phyloP scores from a whole-genome alignment of 2,329 filamentous ascomycete genomes.

The Furcasterigmium sp. region DNA sequence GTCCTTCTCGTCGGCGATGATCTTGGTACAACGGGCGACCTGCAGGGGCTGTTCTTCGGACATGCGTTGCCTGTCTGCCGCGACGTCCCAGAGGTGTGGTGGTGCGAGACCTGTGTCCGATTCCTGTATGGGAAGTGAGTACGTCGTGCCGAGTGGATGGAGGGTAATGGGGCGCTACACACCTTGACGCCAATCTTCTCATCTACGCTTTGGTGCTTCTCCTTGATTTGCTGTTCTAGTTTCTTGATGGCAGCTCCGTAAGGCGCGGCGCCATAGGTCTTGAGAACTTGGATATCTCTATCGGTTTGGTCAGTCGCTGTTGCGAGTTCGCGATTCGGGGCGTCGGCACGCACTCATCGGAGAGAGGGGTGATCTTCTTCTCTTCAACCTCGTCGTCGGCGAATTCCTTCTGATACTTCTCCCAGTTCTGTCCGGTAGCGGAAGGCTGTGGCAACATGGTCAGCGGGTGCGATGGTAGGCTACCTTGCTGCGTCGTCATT shows the following conservation, averaged over 20 bases:
- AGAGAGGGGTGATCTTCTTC: conserved; percentile 98
- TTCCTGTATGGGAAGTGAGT: conserved; percentile 53
- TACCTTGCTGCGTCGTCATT: not conserved
- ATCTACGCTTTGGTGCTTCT: conserved; percentile 95
- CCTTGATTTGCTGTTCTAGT: conserved; percentile 98
- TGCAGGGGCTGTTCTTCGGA: conserved; percentile 95
- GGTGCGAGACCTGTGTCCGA: conserved; percentile 97
- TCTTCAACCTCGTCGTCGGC: conserved; percentile 96
- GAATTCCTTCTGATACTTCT: conserved; percentile 98
- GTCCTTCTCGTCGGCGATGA: conserved; percentile 95
- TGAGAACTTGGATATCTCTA: conserved; percentile 98
- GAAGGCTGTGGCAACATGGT: conserved; percentile 67
- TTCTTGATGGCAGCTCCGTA: conserved; percentile 93
- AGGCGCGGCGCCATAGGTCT: conserved; percentile 95
- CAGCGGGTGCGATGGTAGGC: not conserved
- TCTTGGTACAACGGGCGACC: conserved; percentile 97
- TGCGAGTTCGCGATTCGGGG: conserved; percentile 16
- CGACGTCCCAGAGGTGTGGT: conserved; percentile 97
- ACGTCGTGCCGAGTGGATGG: not conserved
- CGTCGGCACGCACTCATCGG: conserved; percentile 73
- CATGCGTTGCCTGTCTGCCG: conserved; percentile 97
- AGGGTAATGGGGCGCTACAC: conserved; percentile 13
- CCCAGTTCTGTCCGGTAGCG: conserved; percentile 91
- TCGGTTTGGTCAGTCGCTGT: conserved; percentile 14
- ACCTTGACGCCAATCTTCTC: conserved; percentile 94